Evolutionary conservation across 1,139 yeast genomes (phyloP).

Genomic region (Fermentozyma sake): DNA sequence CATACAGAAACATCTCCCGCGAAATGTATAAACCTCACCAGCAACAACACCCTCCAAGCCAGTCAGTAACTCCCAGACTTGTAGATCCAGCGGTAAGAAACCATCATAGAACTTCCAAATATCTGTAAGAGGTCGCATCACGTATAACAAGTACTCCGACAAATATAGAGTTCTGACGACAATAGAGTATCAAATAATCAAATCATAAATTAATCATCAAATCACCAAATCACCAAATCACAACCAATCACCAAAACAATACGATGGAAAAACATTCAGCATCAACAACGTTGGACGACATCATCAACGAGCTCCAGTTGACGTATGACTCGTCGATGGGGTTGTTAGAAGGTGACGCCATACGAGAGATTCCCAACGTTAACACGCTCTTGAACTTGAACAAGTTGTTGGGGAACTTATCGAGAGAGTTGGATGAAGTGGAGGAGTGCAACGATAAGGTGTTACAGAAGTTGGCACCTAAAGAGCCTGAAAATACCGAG

Average conservation of each 20-base stretch:
- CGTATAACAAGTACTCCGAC: too few relatives aligned
- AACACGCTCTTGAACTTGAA: conserved; percentile 42
- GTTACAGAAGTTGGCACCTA: conserved; percentile 18
- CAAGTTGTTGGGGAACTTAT: conserved; percentile 44
- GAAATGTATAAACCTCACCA: too few relatives aligned
- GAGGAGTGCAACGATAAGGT: conserved; percentile 41
- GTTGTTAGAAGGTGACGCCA: conserved; percentile 53
- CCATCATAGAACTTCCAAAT: too few relatives aligned
- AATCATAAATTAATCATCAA: too few relatives aligned
- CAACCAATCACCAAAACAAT: background rate
- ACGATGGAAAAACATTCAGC: conserved; percentile 17
- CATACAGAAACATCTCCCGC: too few relatives aligned
- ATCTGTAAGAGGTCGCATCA: too few relatives aligned
- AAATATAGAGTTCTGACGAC: background rate
- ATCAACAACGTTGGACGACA: conserved; percentile 44
- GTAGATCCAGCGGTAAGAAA: too few relatives aligned
- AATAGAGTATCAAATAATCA: background rate
- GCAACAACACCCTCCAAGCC: too few relatives aligned
- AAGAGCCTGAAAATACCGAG: conserved; percentile 10
- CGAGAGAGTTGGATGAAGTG: conserved; percentile 45
- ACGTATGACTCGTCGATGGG: conserved; percentile 59
- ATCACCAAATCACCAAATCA: too few relatives aligned
- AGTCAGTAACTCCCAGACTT: too few relatives aligned
- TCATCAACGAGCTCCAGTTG: conserved; percentile 49
- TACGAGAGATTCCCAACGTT: conserved; percentile 44